Percentiles rank a stretch among this genome's conserved stretches.
Conservation (phyloP, 164 flowering plant genomes). For the Protea cynaroides region DNA sequence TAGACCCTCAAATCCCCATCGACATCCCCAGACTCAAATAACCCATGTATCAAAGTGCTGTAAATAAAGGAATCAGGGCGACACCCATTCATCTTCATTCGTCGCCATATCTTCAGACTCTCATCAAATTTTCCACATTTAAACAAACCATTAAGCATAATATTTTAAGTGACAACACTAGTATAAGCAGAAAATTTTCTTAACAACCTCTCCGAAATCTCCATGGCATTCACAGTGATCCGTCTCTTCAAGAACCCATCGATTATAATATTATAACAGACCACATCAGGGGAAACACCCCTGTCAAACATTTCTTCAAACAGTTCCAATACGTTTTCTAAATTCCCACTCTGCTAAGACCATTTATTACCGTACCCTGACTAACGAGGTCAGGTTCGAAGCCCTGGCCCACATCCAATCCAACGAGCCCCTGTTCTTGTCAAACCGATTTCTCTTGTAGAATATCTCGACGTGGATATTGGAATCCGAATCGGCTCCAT, state of each 20-base stretch:
- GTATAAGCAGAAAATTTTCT: slow-evolving; percentile 29
- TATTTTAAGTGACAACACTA: slow-evolving; percentile 46
- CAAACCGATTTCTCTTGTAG: slow-evolving; percentile 45
- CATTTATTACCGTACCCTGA: slow-evolving; percentile 54
- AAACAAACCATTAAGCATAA: slow-evolving; percentile 51
- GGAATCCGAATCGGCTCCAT: too few species aligned
- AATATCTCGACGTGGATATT: slow-evolving; percentile 63
- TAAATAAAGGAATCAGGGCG: slow-evolving; percentile 38
- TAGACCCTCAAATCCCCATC: slow-evolving; percentile 38
- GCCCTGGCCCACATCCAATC: slow-evolving; percentile 43
- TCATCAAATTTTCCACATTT: slow-evolving; percentile 43
- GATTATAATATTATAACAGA: slow-evolving; percentile 72
- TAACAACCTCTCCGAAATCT: slow-evolving; percentile 41
- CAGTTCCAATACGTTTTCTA: slow-evolving; percentile 48
- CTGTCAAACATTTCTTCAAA: slow-evolving; percentile 76
- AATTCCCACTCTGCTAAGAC: slow-evolving; percentile 33
- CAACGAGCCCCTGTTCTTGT: slow-evolving; percentile 42
- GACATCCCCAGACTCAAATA: slow-evolving; percentile 41
- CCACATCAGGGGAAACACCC: slow-evolving; percentile 59
- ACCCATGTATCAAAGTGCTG: slow-evolving; percentile 46
- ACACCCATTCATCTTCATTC: slow-evolving; percentile 37
- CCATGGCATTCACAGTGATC: slow-evolving; percentile 29
- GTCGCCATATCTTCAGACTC: slow-evolving; percentile 36
- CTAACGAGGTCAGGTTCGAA: slow-evolving; percentile 46
- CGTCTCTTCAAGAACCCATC: slow-evolving; percentile 64